Base-by-base conservation (phyloP, 208 protist species). In the Trypanosoma cruzi region DNA sequence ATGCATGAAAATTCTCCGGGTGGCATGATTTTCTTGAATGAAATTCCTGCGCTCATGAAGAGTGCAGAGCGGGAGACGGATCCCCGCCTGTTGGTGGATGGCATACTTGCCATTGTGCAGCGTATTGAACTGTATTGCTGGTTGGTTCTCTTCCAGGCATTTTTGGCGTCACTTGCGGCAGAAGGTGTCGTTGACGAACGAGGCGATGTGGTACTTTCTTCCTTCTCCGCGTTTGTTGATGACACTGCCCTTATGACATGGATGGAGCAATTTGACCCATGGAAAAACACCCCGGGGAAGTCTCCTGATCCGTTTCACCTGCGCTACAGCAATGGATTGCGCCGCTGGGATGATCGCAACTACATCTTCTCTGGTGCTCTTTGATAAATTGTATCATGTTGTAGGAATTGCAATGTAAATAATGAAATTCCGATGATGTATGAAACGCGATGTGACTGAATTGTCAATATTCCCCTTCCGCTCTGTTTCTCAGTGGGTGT, bases 301-400 rank as follows among this genome's bases (percentile, higher is more conserved):
- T 85, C 75, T 37, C 88, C 91, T 18, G 91, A 96, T 57, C 56
- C 65, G 1, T 61, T 65, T n/a, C 88, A 94, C 46, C 49, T 82
- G 11, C 84, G 85, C 31, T 96, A 94, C 71, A 89, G 81, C 10
- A 93, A 96, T 59, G 81, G 79, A 13, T 75, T 94, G 48, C 86
- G 91, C 24, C 77, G 91, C 0, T 96, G 91, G 91, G 91, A 96
- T 57, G 75, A 84, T 36, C 68, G 73, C 20, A 69, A 82, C 56
- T 96, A 93, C 81, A 86, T 96, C 29, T 91, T 81, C 61, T 32
- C 31, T 26, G 72, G 59, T 13, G 64, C 57, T 37, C 20, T 59
- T 50, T 65, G 50, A n/a, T 31, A 13, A n/a, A 22, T 49, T 49
- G 7, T 2, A 13, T 49, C 4, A 20, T 20, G 44, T 14, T 49